A percentile compares a stretch with the other conserved stretches of the same genome.
Conservation (phyloP, 805 yeast species). For the Spathaspora girioi region DNA sequence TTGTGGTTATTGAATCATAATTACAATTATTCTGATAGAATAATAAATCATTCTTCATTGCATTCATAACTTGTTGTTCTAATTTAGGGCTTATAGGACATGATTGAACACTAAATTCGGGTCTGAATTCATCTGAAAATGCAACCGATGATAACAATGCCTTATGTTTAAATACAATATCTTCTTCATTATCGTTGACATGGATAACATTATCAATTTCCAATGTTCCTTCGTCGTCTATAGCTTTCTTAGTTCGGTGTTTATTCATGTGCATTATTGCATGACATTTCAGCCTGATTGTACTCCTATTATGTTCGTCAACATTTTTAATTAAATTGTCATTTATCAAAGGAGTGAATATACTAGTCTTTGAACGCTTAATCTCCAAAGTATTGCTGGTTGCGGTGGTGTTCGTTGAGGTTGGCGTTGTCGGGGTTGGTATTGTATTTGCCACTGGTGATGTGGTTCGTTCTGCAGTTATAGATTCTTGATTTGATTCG, state of each 20-base stretch:
- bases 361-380: constrained; percentile 20
- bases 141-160: constrained; percentile 34
- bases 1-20: constrained; percentile 26
- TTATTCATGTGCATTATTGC: constrained; percentile 18
- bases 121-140: constrained; percentile 48
- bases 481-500: background rate
- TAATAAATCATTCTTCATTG: constrained; percentile 53
- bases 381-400: constrained; percentile 9
- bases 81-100: constrained; percentile 50
- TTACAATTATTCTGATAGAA: constrained; percentile 37
- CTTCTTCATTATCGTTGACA: background rate
- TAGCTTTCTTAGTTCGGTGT: background rate
- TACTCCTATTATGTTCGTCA: constrained; percentile 15
- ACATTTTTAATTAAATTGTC: constrained; percentile 15
- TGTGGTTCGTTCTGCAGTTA: background rate
- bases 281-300: constrained; percentile 19
- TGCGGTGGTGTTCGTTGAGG: background rate
- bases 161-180: constrained; percentile 12
- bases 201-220: constrained; percentile 3
- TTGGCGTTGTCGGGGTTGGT: background rate
- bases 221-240: background rate
- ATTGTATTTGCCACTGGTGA: background rate
- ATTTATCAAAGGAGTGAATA: constrained; percentile 18
- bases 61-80: constrained; percentile 43
- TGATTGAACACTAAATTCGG: constrained; percentile 53